Conservation (phyloP, 306 rosid genomes). For the Dicorynia guianensis region DNA sequence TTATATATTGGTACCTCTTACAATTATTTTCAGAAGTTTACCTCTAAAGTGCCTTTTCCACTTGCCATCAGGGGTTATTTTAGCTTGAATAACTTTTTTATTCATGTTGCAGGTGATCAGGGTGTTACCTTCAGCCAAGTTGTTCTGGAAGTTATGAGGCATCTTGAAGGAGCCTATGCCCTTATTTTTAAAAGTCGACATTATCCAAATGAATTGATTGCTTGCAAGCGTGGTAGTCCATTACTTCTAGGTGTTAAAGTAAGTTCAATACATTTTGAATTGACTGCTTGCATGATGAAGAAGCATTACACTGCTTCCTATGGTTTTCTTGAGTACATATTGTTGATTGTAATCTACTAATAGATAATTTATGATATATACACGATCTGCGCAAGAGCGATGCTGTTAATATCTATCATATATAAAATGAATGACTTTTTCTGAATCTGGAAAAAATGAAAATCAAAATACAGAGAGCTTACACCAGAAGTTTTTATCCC, state of each 20-base stretch:
- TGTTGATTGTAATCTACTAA: neutral
- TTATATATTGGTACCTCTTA: neutral
- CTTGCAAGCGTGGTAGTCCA: conserved; percentile 99
- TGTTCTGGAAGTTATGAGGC: conserved; percentile 98
- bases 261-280: conserved; percentile 45
- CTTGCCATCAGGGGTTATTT: conserved; percentile 35
- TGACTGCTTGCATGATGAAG: too few relatives aligned
- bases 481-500: neutral
- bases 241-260: conserved; percentile 94
- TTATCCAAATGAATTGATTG: conserved; percentile 96
- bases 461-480: conserved; percentile 3
- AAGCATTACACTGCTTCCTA: too few relatives aligned
- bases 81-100: conserved; percentile 42
- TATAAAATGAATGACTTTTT: neutral
- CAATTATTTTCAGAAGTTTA: conserved; percentile 18
- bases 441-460: neutral
- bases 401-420: neutral
- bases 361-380: neutral
- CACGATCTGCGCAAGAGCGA: conserved; percentile 12
- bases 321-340: too few relatives aligned
- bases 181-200: conserved; percentile 91
- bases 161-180: conserved; percentile 99
- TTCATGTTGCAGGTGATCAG: conserved; percentile 70
- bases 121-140: conserved; percentile 90
- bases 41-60: neutral